phyloP scores from a whole-genome alignment of 2,329 filamentous ascomycete species.

The Apiospora saccharicola region DNA sequence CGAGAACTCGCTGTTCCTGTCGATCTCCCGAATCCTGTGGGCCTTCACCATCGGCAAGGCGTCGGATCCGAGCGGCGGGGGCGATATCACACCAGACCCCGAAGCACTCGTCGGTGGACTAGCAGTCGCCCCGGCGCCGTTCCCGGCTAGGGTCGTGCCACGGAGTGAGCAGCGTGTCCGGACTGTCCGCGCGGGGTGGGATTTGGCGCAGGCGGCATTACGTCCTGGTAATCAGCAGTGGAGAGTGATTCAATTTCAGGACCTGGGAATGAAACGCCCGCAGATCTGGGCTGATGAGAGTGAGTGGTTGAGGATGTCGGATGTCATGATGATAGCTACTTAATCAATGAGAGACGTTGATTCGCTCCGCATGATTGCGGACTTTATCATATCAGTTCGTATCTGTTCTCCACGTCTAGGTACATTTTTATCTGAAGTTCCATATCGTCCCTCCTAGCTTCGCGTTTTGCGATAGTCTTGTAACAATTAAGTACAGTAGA shows the following conservation, averaged over 20 bases:
- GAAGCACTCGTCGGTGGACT: background rate
- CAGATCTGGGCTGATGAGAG: background rate
- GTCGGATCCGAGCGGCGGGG: background rate
- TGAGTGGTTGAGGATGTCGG: too few species aligned
- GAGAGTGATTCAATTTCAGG: background rate
- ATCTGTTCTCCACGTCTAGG: too few species aligned
- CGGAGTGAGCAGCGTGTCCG: background rate
- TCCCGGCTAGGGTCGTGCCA: background rate
- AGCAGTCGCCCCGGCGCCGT: background rate
- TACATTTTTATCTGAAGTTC: too few species aligned
- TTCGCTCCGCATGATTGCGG: too few species aligned
- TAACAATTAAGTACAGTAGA: too few species aligned
- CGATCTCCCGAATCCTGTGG: slow-evolving; percentile 55
- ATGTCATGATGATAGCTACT: too few species aligned
- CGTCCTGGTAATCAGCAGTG: background rate
- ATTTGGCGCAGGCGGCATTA: background rate
- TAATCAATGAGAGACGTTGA: too few species aligned
- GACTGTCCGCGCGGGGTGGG: background rate
- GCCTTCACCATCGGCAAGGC: slow-evolving; percentile 47
- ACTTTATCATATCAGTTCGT: too few species aligned
- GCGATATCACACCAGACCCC: background rate
- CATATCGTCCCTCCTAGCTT: too few species aligned
- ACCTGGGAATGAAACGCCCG: background rate
- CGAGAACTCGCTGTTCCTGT: slow-evolving; percentile 51
- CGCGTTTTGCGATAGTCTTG: too few species aligned